phyloP scores from a whole-genome alignment of 441 rosid genomes.

The Euphorbia neoarborescens region DNA sequence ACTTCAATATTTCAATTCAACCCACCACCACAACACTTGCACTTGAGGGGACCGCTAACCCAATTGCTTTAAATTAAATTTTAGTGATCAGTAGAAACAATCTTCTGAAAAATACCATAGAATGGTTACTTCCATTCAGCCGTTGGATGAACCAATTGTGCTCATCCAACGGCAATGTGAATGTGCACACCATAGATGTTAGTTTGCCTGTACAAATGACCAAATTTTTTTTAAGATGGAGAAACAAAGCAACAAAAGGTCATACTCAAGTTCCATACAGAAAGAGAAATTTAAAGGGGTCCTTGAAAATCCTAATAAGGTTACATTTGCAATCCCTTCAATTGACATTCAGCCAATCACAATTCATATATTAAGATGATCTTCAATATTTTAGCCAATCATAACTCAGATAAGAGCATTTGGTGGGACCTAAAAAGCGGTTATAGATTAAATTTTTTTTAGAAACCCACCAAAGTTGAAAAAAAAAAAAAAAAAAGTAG shows the following conservation, averaged over 20 bases:
- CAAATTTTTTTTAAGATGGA: not conserved
- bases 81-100: not conserved
- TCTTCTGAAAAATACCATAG: not conserved
- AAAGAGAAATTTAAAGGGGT: not conserved
- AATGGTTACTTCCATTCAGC: not conserved
- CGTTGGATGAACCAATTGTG: not conserved
- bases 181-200: not conserved
- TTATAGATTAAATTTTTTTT: not conserved
- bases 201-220: not conserved
- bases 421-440: conserved; percentile 26
- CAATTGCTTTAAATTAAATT: conserved; percentile 13
- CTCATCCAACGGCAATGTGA: not conserved
- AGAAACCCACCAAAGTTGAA: conserved; percentile 22
- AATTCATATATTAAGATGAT: conserved; percentile 28
- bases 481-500: no score
- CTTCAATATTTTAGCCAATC: conserved; percentile 35
- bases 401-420: conserved; percentile 29
- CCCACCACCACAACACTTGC: conserved; percentile 16
- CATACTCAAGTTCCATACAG: conserved; percentile 14
- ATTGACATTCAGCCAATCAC: conserved; percentile 35
- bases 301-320: conserved; percentile 12
- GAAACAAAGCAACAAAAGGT: conserved; percentile 16
- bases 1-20: conserved; percentile 1
- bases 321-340: conserved; percentile 34
- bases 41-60: conserved; percentile 29